Evolutionary conservation across 2,329 filamentous ascomycete genomes (phyloP).

Genomic region (Aspergillus spinulosporus): DNA sequence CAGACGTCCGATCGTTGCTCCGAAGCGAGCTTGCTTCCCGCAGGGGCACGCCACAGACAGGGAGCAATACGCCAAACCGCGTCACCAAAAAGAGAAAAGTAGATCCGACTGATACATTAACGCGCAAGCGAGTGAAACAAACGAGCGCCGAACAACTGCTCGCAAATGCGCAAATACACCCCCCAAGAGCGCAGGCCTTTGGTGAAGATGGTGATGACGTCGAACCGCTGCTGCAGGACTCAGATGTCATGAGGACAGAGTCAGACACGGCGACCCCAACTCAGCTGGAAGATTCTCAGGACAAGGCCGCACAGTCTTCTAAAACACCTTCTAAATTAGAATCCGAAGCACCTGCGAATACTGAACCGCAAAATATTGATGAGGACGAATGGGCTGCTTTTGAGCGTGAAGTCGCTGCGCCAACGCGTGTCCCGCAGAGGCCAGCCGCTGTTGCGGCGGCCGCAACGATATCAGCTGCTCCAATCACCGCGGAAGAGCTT

Average conservation of each 20-base stretch:
- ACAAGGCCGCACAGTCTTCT: slow-evolving; percentile 7
- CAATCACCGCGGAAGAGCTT: slow-evolving; percentile 64
- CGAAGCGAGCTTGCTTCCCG: slow-evolving; percentile 74
- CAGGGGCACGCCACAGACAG: slow-evolving; percentile 63
- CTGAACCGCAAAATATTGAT: slow-evolving; percentile 50
- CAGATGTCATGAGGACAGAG: slow-evolving; percentile 22
- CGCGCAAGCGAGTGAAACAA: slow-evolving; percentile 48
- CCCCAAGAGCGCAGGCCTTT: slow-evolving; percentile 25
- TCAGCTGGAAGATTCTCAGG: slow-evolving; percentile 17
- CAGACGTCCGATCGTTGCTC: slow-evolving; percentile 76
- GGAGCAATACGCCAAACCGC: slow-evolving; percentile 34
- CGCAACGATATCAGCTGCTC: slow-evolving; percentile 68
- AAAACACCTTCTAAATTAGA: slow-evolving; percentile 13
- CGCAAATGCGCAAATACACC: slow-evolving; percentile 29
- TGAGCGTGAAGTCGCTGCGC: slow-evolving; percentile 71
- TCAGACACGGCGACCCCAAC: slow-evolving; percentile 19
- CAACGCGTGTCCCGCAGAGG: slow-evolving; percentile 36
- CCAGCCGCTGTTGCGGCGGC: slow-evolving; percentile 39
- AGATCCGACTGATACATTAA: slow-evolving; percentile 40
- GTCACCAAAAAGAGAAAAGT: slow-evolving; percentile 58
- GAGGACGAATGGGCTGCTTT: slow-evolving; percentile 87
- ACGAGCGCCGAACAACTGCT: slow-evolving; percentile 35
- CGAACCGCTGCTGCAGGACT: slow-evolving; percentile 29
- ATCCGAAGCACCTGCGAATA: slow-evolving; percentile 11
- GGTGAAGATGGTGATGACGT: slow-evolving; percentile 31